Conservation (phyloP, 2,329 filamentous ascomycete species). For the Fusarium sororula region DNA sequence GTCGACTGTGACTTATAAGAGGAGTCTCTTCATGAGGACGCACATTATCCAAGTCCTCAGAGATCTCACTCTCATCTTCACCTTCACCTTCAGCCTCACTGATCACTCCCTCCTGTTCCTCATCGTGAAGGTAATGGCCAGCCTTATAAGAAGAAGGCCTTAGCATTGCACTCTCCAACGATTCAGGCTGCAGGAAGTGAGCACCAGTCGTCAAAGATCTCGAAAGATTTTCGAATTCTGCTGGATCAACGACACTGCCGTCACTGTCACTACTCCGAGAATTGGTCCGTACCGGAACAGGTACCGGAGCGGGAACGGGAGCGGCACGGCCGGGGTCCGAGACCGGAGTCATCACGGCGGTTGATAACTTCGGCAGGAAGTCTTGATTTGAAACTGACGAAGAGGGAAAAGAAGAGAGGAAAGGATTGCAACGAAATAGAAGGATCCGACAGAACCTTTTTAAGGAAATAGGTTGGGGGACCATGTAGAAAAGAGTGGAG, state of each 20-base stretch:
- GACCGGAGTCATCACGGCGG: slow-evolving; percentile 12
- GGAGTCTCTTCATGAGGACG: slow-evolving; percentile 40
- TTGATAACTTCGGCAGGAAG: not conserved
- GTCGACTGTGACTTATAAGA: slow-evolving; percentile 34
- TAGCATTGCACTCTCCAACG: slow-evolving; percentile 52
- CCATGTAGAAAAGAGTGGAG: slow-evolving; percentile 27
- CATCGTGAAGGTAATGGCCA: slow-evolving; percentile 26
- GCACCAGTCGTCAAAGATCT: slow-evolving; percentile 51
- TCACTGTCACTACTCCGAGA: slow-evolving; percentile 23
- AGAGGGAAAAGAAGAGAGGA: not conserved
- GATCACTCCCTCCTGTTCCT: slow-evolving; percentile 10
- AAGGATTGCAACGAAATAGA: not conserved
- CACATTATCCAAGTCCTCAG: slow-evolving; percentile 5
- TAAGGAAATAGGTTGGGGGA: slow-evolving; percentile 11
- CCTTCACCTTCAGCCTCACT: slow-evolving; percentile 16
- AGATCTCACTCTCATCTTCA: slow-evolving; percentile 18
- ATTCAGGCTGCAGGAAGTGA: slow-evolving; percentile 54
- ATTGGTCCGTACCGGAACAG: slow-evolving; percentile 34
- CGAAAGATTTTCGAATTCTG: slow-evolving; percentile 46
- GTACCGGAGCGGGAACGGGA: slow-evolving; percentile 22
- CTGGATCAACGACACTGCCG: slow-evolving; percentile 28
- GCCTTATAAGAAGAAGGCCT: slow-evolving; percentile 35
- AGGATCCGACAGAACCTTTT: not conserved
- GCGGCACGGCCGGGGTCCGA: slow-evolving; percentile 4
- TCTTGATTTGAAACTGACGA: not conserved